phyloP scores from a whole-genome alignment of 1,139 yeast genomes.

The Kluyveromyces marxianus region DNA sequence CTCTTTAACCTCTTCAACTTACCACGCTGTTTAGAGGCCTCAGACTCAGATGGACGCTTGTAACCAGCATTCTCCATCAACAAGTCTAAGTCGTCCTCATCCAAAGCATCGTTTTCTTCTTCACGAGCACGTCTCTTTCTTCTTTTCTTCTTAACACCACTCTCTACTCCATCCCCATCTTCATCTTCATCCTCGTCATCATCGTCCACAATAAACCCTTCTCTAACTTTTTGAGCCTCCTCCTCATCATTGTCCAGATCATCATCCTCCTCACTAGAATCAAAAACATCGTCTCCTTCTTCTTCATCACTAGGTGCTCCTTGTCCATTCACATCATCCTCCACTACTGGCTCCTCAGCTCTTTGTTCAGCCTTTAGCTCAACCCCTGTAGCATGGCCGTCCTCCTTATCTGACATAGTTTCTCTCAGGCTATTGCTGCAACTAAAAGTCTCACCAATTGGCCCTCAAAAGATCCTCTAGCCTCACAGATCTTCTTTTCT shows the following conservation, averaged over 20 bases:
- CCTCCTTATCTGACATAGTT: constrained; percentile 12
- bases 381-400: background rate
- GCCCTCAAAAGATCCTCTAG: background rate
- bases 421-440: background rate
- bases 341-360: constrained; percentile 23
- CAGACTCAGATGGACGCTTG: constrained; percentile 33
- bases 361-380: constrained; percentile 17
- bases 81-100: constrained; percentile 91
- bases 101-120: constrained; percentile 56
- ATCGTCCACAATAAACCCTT: constrained; percentile 92
- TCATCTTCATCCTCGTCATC: constrained; percentile 49
- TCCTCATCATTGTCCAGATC: constrained; percentile 74
- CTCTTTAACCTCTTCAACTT: constrained; percentile 78
- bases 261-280: constrained; percentile 70
- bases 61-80: constrained; percentile 87
- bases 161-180: constrained; percentile 23
- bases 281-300: constrained; percentile 44
- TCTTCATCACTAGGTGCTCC: constrained; percentile 36
- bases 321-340: constrained; percentile 24
- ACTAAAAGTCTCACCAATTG: background rate
- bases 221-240: constrained; percentile 67
- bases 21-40: constrained; percentile 34
- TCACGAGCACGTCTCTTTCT: constrained; percentile 33
- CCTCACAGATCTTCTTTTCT: too few species aligned
- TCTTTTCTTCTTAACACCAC: constrained; percentile 35